Conservation (phyloP, 225 moss, liverwort and hornwort species). For the Anthoceros angustus region DNA sequence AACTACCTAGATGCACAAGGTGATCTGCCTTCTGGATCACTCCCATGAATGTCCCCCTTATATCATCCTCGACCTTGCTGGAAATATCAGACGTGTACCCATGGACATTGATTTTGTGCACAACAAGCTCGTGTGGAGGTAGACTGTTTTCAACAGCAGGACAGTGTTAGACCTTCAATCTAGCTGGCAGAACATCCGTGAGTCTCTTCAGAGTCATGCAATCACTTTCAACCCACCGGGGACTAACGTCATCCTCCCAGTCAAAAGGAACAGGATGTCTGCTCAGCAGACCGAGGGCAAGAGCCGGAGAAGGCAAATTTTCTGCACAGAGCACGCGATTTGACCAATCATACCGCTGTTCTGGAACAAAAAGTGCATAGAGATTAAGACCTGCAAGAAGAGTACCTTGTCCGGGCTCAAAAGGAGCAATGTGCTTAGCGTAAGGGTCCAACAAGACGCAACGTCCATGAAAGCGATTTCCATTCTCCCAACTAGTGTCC, state of each 20-base stretch:
- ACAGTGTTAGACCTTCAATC: conserved; percentile 4
- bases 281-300: conserved; percentile 64
- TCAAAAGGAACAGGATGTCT: conserved; percentile 38
- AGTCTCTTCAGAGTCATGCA: neutral
- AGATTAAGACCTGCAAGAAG: neutral
- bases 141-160: conserved; percentile 32
- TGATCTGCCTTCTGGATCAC: conserved; percentile 41
- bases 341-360: neutral
- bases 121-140: conserved; percentile 56
- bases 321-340: conserved; percentile 21
- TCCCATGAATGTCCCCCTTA: conserved; percentile 64
- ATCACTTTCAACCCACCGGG: conserved; percentile 24
- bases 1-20: conserved; percentile 43
- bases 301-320: conserved; percentile 52
- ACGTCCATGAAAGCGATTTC: conserved; percentile 67
- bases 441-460: conserved; percentile 80
- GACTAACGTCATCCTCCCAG: conserved; percentile 63
- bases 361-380: neutral
- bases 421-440: conserved; percentile 65
- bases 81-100: conserved; percentile 62
- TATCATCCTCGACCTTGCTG: conserved; percentile 32
- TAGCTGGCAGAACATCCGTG: neutral
- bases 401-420: conserved; percentile 77
- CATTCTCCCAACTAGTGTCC: conserved; percentile 73
- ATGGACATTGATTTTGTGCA: conserved; percentile 57